phyloP scores from a whole-genome alignment of 2,329 filamentous ascomycete species.

The Monascus ruber region DNA sequence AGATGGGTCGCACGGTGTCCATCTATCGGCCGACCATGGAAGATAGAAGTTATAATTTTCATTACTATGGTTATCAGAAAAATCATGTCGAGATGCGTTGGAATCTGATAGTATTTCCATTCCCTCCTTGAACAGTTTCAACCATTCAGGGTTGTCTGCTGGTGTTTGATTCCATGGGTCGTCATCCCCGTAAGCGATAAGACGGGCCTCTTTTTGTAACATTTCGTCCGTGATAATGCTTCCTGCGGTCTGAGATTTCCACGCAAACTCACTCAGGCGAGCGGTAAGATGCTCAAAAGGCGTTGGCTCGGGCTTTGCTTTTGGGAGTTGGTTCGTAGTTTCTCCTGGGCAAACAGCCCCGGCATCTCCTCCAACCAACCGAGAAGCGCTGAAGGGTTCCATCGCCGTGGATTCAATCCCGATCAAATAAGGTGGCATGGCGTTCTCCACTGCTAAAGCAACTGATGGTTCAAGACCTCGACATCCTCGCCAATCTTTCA shows the following conservation, averaged over 20 bases:
- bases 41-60: slow-evolving; percentile 3
- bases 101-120: slow-evolving; percentile 4
- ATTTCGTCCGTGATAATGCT: slow-evolving; percentile 18
- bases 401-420: slow-evolving; percentile 14
- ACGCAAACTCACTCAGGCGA: slow-evolving; percentile 13
- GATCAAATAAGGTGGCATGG: slow-evolving; percentile 26
- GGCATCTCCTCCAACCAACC: no score
- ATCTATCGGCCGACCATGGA: slow-evolving; percentile 3
- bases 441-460: slow-evolving; percentile 24
- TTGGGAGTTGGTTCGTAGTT: slow-evolving; percentile 1
- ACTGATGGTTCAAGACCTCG: slow-evolving; percentile 24
- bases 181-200: slow-evolving; percentile 20
- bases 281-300: slow-evolving; percentile 15
- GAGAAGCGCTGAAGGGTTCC: slow-evolving; percentile 7
- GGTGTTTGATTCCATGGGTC: slow-evolving; percentile 28
- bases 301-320: slow-evolving; percentile 5
- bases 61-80: background rate
- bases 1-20: background rate
- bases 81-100: background rate
- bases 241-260: slow-evolving; percentile 11
- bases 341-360: background rate
- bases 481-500: slow-evolving; percentile 24
- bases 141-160: slow-evolving; percentile 22
- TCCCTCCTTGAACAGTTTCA: slow-evolving; percentile 17
- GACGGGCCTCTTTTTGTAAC: slow-evolving; percentile 21